phyloP scores from a whole-genome alignment of 75 land plant species.

The Gnetum montanum region DNA sequence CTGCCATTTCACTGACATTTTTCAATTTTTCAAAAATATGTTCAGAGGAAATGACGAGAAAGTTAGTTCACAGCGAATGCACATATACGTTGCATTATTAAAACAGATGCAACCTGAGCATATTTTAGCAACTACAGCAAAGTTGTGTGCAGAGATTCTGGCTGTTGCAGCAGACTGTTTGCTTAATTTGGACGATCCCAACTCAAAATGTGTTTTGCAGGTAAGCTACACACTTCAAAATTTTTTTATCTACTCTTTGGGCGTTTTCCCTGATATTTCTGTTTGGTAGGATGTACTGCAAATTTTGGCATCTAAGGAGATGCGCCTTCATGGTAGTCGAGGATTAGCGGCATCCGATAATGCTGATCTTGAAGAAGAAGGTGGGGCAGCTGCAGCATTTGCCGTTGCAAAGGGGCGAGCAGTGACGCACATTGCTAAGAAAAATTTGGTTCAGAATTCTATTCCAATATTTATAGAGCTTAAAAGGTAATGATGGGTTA shows the following conservation, averaged over 20 bases:
- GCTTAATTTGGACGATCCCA: conserved; percentile 48
- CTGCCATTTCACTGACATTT: too few species aligned
- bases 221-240: conserved; percentile 23
- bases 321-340: conserved; percentile 42
- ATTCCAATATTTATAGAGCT: conserved; percentile 91
- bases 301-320: conserved; percentile 77
- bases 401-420: conserved; percentile 54
- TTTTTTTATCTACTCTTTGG: not conserved
- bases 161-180: conserved; percentile 84
- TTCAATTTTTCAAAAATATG: too few species aligned
- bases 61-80: conserved; percentile 59
- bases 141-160: conserved; percentile 90
- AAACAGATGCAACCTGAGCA: conserved; percentile 97
- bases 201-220: conserved; percentile 69
- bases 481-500: conserved; percentile 32
- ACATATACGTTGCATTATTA: conserved; percentile 61
- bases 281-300: conserved; percentile 60
- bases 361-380: conserved; percentile 42
- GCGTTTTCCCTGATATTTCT: not conserved
- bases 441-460: conserved; percentile 76
- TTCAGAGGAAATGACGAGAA: conserved; percentile 62
- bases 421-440: conserved; percentile 69
- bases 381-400: conserved; percentile 27
- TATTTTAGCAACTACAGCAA: conserved; percentile 83
- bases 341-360: conserved; percentile 24